A percentile compares a stretch with the other conserved stretches of the same genome.
These are phyloP conservation scores for Taphrina betulina DNA, from an alignment of 1,139 yeast species.

Conservation along the genomic window DNA sequence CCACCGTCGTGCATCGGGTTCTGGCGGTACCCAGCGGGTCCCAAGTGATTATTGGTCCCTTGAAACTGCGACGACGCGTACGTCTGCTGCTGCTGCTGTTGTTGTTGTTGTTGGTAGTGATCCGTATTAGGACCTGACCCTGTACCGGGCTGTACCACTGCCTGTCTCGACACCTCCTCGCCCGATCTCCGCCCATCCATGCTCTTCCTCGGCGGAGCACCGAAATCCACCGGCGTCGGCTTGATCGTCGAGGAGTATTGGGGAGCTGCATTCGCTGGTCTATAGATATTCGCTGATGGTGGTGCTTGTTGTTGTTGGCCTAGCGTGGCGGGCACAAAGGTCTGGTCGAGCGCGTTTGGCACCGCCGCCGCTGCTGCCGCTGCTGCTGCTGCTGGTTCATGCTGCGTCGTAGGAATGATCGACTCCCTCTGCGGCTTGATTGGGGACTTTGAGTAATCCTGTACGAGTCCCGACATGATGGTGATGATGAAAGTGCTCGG, in stretches of 20 bases:
- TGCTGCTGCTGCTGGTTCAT: neutral
- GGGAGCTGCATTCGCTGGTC: neutral
- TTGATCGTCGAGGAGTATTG: neutral
- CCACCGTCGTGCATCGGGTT: slow-evolving; percentile 26
- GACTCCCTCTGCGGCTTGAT: neutral
- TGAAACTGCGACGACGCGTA: neutral
- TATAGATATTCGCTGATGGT: too few relatives aligned
- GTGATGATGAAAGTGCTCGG: too few relatives aligned
- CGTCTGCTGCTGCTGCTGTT: neutral
- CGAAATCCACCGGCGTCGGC: neutral
- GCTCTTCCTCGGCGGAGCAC: neutral
- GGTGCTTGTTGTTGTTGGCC: too few relatives aligned
- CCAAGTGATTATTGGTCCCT: neutral
- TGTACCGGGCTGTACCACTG: neutral
- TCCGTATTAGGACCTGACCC: too few relatives aligned
- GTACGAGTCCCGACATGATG: slow-evolving; percentile 17
- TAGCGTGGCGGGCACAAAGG: neutral
- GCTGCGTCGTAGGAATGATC: neutral
- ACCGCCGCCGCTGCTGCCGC: neutral
- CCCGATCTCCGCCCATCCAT: too few relatives aligned
- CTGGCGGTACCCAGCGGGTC: slow-evolving; percentile 19
- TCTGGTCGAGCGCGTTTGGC: neutral
- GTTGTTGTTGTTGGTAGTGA: neutral
- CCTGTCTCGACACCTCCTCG: neutral
- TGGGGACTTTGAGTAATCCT: slow-evolving; percentile 21